Conservation (phyloP, 2,329 filamentous ascomycete genomes). For the Fusarium zealandicum region DNA sequence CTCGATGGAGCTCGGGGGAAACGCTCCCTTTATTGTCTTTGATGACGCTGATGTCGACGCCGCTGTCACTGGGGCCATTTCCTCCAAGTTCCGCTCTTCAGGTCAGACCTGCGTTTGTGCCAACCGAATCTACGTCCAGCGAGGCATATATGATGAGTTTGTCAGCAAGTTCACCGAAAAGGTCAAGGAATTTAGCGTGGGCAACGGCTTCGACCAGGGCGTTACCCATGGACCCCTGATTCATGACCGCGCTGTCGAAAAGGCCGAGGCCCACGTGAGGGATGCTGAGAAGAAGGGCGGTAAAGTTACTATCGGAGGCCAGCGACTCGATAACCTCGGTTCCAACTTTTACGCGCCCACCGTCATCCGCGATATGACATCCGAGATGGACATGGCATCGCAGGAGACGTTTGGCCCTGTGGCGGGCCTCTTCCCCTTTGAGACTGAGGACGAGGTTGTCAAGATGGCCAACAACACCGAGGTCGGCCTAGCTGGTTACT, state of each 20-base stretch:
- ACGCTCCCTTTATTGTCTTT: constrained; percentile 96
- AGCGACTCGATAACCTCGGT: constrained; percentile 76
- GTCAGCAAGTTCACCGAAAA: constrained; percentile 72
- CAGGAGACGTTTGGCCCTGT: constrained; percentile 98
- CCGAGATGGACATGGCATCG: constrained; percentile 80
- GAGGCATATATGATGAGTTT: constrained; percentile 79
- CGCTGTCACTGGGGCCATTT: constrained; percentile 82
- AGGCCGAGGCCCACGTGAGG: constrained; percentile 80
- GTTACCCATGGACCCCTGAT: constrained; percentile 85
- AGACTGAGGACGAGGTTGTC: constrained; percentile 88
- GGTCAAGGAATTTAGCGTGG: constrained; percentile 77
- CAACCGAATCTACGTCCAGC: constrained; percentile 83
- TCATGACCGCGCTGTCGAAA: constrained; percentile 80
- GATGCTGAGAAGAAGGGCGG: constrained; percentile 82
- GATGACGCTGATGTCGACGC: constrained; percentile 89
- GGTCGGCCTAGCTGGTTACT: constrained; percentile 92
- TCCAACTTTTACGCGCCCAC: constrained; percentile 90
- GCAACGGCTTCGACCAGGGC: constrained; percentile 73
- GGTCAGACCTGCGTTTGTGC: constrained; percentile 96
- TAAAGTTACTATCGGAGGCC: constrained; percentile 76
- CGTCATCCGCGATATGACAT: constrained; percentile 84
- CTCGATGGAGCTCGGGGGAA: constrained; percentile 91
- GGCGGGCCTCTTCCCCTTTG: constrained; percentile 87
- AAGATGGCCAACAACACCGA: constrained; percentile 80
- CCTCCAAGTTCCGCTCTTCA: constrained; percentile 90